Conservation (phyloP, 176 grass and related monocot genomes). For the Dendrocalamus sinicus region DNA sequence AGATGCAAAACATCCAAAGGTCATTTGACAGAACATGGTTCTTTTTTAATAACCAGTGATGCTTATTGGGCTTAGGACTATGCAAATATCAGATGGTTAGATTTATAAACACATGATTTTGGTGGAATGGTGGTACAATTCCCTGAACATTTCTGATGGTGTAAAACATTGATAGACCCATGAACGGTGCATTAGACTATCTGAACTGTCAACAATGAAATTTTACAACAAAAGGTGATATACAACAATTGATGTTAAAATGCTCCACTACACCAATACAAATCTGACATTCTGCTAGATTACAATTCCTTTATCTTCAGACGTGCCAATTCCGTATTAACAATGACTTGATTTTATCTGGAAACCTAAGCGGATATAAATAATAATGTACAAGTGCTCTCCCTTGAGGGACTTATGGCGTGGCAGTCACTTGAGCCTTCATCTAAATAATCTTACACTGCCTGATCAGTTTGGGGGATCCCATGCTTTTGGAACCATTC, state of each 20-base stretch:
- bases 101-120: constrained; percentile 18
- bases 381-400: constrained; percentile 74
- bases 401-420: constrained; percentile 31
- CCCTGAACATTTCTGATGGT: not conserved
- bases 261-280: constrained; percentile 45
- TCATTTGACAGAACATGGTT: not conserved
- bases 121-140: not conserved
- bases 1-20: not conserved
- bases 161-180: not conserved
- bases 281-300: constrained; percentile 51
- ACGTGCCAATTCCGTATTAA: constrained; percentile 49
- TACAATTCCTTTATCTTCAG: constrained; percentile 52
- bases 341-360: constrained; percentile 46
- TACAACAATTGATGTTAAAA: constrained; percentile 61
- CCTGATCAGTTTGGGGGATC: constrained; percentile 64
- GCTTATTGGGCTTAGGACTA: not conserved
- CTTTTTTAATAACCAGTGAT: not conserved
- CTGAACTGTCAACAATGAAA: constrained; percentile 50
- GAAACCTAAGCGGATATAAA: constrained; percentile 53
- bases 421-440: constrained; percentile 48
- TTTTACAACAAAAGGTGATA: constrained; percentile 66
- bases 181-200: constrained; percentile 43
- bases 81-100: not conserved
- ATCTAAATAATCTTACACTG: constrained; percentile 52
- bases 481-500: constrained; percentile 98